Base-by-base conservation (phyloP, 1,139 yeast species). In the Sugiyamaella neomexicana region DNA sequence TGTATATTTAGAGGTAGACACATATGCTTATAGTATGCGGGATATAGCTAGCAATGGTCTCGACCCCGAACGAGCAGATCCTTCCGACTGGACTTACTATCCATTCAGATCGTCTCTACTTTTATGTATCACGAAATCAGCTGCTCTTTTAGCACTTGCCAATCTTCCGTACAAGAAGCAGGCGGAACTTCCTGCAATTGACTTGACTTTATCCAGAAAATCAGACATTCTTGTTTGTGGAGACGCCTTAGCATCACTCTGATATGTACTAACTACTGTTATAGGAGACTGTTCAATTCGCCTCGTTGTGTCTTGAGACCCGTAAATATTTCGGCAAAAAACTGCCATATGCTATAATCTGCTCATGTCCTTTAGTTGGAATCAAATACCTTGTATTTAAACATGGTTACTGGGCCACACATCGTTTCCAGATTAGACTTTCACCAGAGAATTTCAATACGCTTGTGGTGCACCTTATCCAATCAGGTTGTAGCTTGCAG, bases 341-440 rank as follows among this genome's bases (percentile, higher is more conserved):
- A 10, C 53, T 39, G 36, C 55, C 57, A 6, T 52, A 58, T 31
- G 36, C 46, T 12, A 50, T 59, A 15, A 55, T 59, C 20, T 55
- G 55, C 17, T 48, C 47, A 17, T 45, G 12, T 4, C 62, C 61
- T 2, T 39, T 38, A 1, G 46, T 59, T 6, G 62, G 62, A 2
- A 20, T 59, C 12, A 48, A 56, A 17, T 57, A 59, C 39, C 49
- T 59, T 13, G 52, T 50, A n/a, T 20, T 39, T 15, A 47, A 34
- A n/a, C 37, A 42, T 16, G 45, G 43, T 10, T 42, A 37, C 8
- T 27, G 40, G 47, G 53, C 44, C 25, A 49, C 52, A 6, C 27
- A 41, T 16, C 40, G 52, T 10, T 49, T 49, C 23, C 52, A 49
- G 13, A 13, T 49, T 20, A 29, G 17, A 20, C 41, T 46, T 9